A percentile compares a stretch with the other conserved stretches of the same genome.
These are phyloP conservation scores for Pythium angustatum DNA, from an alignment of 352 stramenopile species.

Conservation along the genomic window DNA sequence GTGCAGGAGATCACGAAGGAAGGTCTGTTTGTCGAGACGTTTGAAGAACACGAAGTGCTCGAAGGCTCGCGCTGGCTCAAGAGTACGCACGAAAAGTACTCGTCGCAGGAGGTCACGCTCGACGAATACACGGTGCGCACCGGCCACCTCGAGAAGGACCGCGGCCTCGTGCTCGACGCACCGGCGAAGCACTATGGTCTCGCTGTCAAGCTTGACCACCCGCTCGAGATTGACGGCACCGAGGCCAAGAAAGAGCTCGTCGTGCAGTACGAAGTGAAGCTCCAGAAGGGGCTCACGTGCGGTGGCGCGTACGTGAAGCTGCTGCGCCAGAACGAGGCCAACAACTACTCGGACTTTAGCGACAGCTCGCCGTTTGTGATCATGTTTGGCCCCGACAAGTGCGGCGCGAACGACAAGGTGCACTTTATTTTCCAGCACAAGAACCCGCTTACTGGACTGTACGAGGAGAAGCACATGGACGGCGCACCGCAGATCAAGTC, in stretches of 20 bases:
- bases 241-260: conserved; percentile 82
- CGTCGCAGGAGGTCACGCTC: conserved; percentile 62
- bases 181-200: conserved; percentile 82
- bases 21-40: conserved; percentile 78
- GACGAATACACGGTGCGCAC: conserved; percentile 64
- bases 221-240: conserved; percentile 68
- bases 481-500: conserved; percentile 75
- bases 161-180: conserved; percentile 67
- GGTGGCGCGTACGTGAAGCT: conserved; percentile 95
- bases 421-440: conserved; percentile 96
- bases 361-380: conserved; percentile 91
- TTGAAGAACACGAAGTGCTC: conserved; percentile 58
- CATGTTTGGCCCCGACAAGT: conserved; percentile 97
- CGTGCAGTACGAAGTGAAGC: conserved; percentile 95
- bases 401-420: conserved; percentile 92
- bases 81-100: conserved; percentile 83
- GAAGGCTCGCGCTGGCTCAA: conserved; percentile 81
- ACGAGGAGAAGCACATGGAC: conserved; percentile 94
- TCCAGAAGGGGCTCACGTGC: conserved; percentile 89
- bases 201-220: conserved; percentile 66
- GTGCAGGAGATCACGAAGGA: conserved; percentile 54
- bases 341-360: conserved; percentile 67
- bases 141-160: conserved; percentile 58
- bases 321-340: conserved; percentile 56
- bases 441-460: conserved; percentile 90